These are phyloP conservation scores for Pisolithus marmoratus DNA, from an alignment of 768 basidiomycete genomes.

Conservation along the genomic window DNA sequence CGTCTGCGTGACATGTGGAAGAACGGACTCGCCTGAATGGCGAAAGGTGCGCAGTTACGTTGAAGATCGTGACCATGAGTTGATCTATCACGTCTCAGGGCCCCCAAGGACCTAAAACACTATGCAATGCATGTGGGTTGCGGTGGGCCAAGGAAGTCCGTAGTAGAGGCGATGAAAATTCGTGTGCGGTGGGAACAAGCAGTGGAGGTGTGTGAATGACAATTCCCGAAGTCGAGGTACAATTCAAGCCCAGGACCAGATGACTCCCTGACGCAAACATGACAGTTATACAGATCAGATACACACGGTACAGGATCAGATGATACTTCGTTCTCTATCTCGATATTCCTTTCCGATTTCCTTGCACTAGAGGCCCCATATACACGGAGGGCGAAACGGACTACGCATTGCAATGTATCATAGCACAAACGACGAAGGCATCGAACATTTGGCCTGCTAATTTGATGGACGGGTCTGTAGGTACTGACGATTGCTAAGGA, in stretches of 20 bases:
- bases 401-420: conserved; percentile 4
- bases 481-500: neutral
- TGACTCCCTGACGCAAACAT: conserved; percentile 4
- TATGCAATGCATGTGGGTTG: conserved; percentile 94
- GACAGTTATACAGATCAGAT: neutral
- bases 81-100: conserved; percentile 45
- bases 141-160: conserved; percentile 83
- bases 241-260: neutral
- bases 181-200: conserved; percentile 18
- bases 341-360: conserved; percentile 13
- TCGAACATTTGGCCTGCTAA: conserved; percentile 3
- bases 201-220: conserved; percentile 13
- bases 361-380: conserved; percentile 8
- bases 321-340: conserved; percentile 1
- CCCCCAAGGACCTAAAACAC: conserved; percentile 91
- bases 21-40: conserved; percentile 98
- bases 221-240: neutral
- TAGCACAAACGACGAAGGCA: conserved; percentile 6
- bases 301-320: neutral
- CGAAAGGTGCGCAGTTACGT: conserved; percentile 54
- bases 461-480: neutral
- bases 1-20: conserved; percentile 88
- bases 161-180: conserved; percentile 33
- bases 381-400: conserved; percentile 5
- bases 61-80: conserved; percentile 6